These are phyloP conservation scores for Clonostachys sp. DNA, from an alignment of 2,329 filamentous ascomycete species.

Conservation along the genomic window DNA sequence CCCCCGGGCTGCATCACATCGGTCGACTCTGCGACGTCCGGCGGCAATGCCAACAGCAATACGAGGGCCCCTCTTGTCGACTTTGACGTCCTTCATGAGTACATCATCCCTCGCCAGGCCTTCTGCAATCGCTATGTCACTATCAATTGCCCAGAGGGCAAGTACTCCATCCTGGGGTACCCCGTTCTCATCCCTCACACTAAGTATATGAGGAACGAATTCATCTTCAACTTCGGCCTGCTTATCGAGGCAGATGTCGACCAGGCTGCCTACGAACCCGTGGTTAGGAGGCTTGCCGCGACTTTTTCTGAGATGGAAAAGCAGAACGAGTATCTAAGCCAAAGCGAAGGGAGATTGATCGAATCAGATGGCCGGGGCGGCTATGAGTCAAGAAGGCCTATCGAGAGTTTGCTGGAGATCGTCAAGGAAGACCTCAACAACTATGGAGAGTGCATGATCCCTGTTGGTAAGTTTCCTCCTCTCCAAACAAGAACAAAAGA, in stretches of 20 bases:
- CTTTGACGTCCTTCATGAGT: slow-evolving; percentile 83
- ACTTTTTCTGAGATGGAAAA: slow-evolving; percentile 89
- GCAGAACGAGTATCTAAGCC: slow-evolving; percentile 78
- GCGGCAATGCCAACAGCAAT: slow-evolving; percentile 8
- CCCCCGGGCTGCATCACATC: slow-evolving; percentile 58
- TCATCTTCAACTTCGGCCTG: slow-evolving; percentile 97
- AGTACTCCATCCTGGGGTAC: slow-evolving; percentile 78
- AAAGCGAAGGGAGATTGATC: slow-evolving; percentile 38
- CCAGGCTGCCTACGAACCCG: slow-evolving; percentile 74
- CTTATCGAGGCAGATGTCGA: slow-evolving; percentile 66
- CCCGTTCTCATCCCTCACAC: slow-evolving; percentile 82
- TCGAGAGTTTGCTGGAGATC: slow-evolving; percentile 80
- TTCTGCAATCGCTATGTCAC: slow-evolving; percentile 91
- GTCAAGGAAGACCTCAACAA: slow-evolving; percentile 87
- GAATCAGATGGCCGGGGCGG: not conserved
- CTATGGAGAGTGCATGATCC: slow-evolving; percentile 98
- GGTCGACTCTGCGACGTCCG: slow-evolving; percentile 11
- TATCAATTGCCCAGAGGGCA: slow-evolving; percentile 65
- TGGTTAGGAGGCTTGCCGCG: slow-evolving; percentile 79
- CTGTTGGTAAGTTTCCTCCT: slow-evolving; percentile 62
- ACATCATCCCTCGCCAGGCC: slow-evolving; percentile 90
- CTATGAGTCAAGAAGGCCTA: slow-evolving; percentile 53
- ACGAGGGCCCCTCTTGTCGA: slow-evolving; percentile 62
- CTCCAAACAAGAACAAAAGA: not conserved
- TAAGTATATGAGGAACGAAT: slow-evolving; percentile 87